phyloP scores from a whole-genome alignment of 495 filamentous ascomycete species.

The Penicillium salamii region DNA sequence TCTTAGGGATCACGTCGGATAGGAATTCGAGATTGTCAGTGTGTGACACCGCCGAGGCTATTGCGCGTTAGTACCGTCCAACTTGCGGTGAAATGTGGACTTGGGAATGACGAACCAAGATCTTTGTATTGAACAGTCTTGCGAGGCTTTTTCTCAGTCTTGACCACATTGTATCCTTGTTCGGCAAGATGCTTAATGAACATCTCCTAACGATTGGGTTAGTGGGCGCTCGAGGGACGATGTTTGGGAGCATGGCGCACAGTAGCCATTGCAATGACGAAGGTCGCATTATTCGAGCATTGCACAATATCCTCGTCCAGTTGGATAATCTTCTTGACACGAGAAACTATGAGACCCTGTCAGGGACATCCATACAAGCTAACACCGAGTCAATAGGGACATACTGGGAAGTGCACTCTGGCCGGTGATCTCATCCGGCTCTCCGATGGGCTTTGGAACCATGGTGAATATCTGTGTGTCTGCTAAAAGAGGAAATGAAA shows the following conservation, averaged over 20 bases:
- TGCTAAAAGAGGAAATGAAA: background rate
- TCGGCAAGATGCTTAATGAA: slow-evolving; percentile 90
- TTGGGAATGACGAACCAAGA: slow-evolving; percentile 54
- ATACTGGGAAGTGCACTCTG: slow-evolving; percentile 80
- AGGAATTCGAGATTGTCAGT: slow-evolving; percentile 96
- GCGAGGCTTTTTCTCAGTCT: slow-evolving; percentile 84
- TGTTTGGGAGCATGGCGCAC: slow-evolving; percentile 39
- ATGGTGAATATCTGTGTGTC: slow-evolving; percentile 41
- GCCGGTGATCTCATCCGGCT: slow-evolving; percentile 77
- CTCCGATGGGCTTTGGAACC: slow-evolving; percentile 87
- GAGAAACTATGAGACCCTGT: slow-evolving; percentile 60
- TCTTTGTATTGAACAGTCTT: slow-evolving; percentile 97
- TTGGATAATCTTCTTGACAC: slow-evolving; percentile 90
- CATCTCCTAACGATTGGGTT: slow-evolving; percentile 63
- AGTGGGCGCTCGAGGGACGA: slow-evolving; percentile 5
- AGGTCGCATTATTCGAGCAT: slow-evolving; percentile 92
- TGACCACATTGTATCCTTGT: slow-evolving; percentile 83
- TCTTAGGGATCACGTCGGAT: slow-evolving; percentile 83
- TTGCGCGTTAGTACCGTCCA: slow-evolving; percentile 1
- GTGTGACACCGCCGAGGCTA: slow-evolving; percentile 81
- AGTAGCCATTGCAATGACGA: slow-evolving; percentile 87
- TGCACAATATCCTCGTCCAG: slow-evolving; percentile 79
- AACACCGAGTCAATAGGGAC: slow-evolving; percentile 24
- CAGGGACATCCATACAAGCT: slow-evolving; percentile 3
- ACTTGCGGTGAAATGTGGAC: background rate